phyloP scores from a whole-genome alignment of 768 basidiomycete genomes.

The Myochromella boudieri region DNA sequence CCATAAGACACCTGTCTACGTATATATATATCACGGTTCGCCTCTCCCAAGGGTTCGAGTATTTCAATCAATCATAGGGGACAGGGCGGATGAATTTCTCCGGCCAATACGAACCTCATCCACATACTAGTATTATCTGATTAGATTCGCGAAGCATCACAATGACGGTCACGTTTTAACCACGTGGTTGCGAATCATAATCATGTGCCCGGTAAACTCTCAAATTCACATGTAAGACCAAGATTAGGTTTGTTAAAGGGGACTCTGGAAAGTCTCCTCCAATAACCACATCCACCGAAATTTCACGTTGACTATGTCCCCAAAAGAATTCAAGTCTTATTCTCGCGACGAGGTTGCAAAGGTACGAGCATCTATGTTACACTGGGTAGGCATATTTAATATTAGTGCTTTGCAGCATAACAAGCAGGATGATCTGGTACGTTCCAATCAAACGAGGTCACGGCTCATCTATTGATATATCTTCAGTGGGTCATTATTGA shows the following conservation, averaged over 20 bases:
- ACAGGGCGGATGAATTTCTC: too few species aligned
- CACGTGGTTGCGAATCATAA: too few species aligned
- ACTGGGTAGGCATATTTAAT: not conserved
- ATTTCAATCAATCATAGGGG: too few species aligned
- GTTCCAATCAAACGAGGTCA: conserved; percentile 22
- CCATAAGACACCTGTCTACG: too few species aligned
- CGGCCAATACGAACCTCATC: too few species aligned
- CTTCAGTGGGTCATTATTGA: conserved; percentile 80
- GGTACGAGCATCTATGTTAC: conserved; percentile 23
- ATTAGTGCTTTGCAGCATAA: conserved; percentile 59
- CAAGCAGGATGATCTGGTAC: conserved; percentile 64
- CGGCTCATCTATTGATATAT: too few species aligned
- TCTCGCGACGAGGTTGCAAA: conserved; percentile 44
- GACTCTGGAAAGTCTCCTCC: not conserved
- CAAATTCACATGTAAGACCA: conserved; percentile 15
- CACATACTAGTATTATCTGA: too few species aligned
- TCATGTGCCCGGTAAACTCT: not conserved
- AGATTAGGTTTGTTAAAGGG: too few species aligned
- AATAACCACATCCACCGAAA: not conserved
- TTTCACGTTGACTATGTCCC: conserved; percentile 26
- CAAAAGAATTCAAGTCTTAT: conserved; percentile 35
- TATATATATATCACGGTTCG: too few species aligned
- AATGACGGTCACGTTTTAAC: too few species aligned
- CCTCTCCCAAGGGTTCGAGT: too few species aligned
- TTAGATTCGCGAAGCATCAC: too few species aligned